Base-by-base conservation (phyloP, 805 yeast genomes). In the Lipomyces yamanashiensis region DNA sequence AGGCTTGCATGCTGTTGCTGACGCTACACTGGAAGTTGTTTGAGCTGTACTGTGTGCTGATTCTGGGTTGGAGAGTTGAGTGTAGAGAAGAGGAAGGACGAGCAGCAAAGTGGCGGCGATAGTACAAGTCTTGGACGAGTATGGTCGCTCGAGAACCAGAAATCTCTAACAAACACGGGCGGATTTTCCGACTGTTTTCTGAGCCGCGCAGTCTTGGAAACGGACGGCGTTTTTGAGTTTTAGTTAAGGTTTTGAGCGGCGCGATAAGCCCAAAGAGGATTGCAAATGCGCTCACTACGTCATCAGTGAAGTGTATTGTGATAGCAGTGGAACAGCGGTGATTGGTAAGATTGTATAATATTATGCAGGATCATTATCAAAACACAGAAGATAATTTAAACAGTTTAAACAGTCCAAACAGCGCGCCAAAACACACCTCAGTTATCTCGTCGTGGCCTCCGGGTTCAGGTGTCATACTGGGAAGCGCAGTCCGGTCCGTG, bases 191-290 rank as follows among this genome's bases (percentile, higher is more conserved):
- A 49, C 13, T 23, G 53, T 28, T 28, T 28, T 28, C 53, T 49
- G 53, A 28, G 53, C 39, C 37, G 53, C 53, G 33, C 40, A 34
- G 23, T 12, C 39, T n/a, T 12, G 33, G 36, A 21, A 8, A 51
- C 13, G 51, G 58, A 23, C 43, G 48, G 58, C 51, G 41, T 33
- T n/a, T 54, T 54, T 17, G 28, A 48, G 57, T 53, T 53, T 53
- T 0, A 15, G 10, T n/a, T 19, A n/a, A 28, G 36, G 15, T 28
- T 28, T 28, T 28, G 28, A 28, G 28, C 28, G 28, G 28, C 28
- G 51, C 50, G 58, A 54, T 54, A 54, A 54, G 58, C 58, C 58
- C 58, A 45, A 54, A 44, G n/a, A 43, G 58, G 58, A 10, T 33
- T 43, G 15, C 37, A 41, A 37, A 45, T 45, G 51, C 58, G 58